Evolutionary conservation across 2,329 filamentous ascomycete genomes (phyloP).

Genomic region (Aspergillus calidoustus): DNA sequence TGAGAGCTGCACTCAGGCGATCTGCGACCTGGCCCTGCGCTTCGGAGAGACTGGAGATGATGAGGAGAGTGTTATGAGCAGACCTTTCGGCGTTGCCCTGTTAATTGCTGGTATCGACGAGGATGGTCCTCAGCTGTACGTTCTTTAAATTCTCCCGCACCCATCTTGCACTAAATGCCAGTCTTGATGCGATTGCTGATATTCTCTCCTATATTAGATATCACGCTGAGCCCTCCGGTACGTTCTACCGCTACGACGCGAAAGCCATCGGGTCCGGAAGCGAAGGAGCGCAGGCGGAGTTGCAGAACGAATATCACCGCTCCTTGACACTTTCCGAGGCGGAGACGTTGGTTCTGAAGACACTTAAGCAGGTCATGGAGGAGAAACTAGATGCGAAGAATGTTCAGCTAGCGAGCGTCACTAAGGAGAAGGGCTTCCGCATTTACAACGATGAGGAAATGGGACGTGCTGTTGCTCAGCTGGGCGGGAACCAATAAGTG

Average conservation of each 20-base stretch:
- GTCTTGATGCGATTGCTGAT: background rate
- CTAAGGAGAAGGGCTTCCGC: conserved; percentile 95
- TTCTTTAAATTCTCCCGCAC: conserved; percentile 16
- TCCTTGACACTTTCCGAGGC: conserved; percentile 91
- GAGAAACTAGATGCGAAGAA: conserved; percentile 99
- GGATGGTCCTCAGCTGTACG: conserved; percentile 86
- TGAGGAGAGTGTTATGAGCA: conserved; percentile 97
- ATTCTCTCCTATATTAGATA: conserved; percentile 59
- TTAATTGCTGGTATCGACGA: conserved; percentile 97
- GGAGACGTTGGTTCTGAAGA: conserved; percentile 95
- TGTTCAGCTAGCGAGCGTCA: conserved; percentile 96
- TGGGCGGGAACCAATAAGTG: conserved; percentile 50
- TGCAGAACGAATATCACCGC: conserved; percentile 99
- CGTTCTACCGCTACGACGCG: conserved; percentile 98
- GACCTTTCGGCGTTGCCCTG: conserved; percentile 94
- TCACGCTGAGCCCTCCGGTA: conserved; percentile 96
- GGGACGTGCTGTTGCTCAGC: conserved; percentile 83
- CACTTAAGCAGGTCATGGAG: conserved; percentile 99
- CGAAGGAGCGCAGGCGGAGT: conserved; percentile 94
- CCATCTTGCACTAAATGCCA: background rate
- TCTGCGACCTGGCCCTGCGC: conserved; percentile 93
- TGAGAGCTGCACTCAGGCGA: conserved; percentile 97
- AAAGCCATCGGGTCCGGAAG: conserved; percentile 98
- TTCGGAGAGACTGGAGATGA: conserved; percentile 98
- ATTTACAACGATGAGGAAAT: conserved; percentile 99